These are phyloP conservation scores for Knufia fluminis DNA, from an alignment of 2,329 filamentous ascomycete species.

Conservation along the genomic window DNA sequence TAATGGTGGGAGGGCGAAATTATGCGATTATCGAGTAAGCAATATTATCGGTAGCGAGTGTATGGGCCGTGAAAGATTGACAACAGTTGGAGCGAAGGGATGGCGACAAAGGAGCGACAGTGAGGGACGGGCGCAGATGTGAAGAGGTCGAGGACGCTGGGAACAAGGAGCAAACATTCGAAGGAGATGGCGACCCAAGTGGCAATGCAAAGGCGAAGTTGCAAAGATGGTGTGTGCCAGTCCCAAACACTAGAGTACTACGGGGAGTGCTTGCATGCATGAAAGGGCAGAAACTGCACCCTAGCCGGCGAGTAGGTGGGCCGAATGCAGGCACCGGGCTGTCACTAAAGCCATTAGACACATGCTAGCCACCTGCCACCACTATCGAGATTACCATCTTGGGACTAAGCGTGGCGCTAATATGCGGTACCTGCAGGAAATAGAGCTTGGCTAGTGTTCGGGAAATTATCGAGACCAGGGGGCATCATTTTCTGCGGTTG, in stretches of 20 bases:
- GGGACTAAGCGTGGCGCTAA: neutral
- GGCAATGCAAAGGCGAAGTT: neutral
- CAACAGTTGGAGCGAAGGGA: neutral
- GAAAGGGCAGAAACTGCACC: too few relatives aligned
- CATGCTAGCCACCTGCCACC: neutral
- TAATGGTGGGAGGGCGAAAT: too few relatives aligned
- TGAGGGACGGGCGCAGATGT: neutral
- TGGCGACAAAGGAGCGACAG: neutral
- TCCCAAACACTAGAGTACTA: neutral
- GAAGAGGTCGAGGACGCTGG: neutral
- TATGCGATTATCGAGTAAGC: too few relatives aligned
- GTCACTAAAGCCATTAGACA: neutral
- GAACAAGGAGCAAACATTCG: neutral
- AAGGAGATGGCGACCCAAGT: neutral
- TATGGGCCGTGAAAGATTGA: neutral
- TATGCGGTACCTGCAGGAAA: neutral
- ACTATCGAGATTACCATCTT: neutral
- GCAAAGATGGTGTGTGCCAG: neutral
- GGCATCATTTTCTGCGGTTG: neutral
- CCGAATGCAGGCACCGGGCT: neutral
- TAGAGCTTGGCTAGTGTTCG: neutral
- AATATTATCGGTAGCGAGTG: neutral
- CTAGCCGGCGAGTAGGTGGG: too few relatives aligned
- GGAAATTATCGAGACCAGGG: neutral
- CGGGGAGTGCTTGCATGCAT: neutral